phyloP scores from a whole-genome alignment of 179 eudicot genomes.

The Amaranthus tricolor region DNA sequence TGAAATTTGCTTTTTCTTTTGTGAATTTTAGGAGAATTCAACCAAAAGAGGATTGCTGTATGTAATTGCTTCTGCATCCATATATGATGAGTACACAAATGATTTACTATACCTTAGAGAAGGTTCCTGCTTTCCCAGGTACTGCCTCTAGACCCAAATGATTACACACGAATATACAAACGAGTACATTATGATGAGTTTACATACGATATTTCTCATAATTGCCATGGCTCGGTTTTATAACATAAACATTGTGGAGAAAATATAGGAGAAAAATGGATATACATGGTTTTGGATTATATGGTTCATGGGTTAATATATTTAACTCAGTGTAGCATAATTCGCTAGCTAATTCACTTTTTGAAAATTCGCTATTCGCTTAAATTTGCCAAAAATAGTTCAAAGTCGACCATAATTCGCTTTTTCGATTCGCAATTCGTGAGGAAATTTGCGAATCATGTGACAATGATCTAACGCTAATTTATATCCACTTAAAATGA shows the following conservation, averaged over 20 bases:
- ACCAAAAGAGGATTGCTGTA: conserved; percentile 24
- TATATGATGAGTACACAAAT: conserved; percentile 33
- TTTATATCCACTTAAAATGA: background rate
- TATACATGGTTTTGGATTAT: background rate
- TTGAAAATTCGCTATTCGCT: no score
- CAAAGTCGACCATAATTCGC: no score
- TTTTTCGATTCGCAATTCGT: no score
- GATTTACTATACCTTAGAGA: conserved; percentile 25
- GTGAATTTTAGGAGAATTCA: conserved; percentile 17
- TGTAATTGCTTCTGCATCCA: conserved; percentile 26
- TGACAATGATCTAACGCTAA: no score
- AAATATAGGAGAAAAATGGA: background rate
- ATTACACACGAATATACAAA: background rate
- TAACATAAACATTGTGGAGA: background rate
- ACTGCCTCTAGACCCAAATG: background rate
- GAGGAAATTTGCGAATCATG: no score
- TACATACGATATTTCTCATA: background rate
- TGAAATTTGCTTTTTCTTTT: background rate
- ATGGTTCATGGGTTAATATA: background rate
- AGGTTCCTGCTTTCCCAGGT: conserved; percentile 31
- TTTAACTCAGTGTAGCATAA: no score
- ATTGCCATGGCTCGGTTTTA: background rate
- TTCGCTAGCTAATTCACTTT: no score
- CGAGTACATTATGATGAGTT: background rate
- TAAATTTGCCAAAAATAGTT: no score